Evolutionary conservation across 2,329 filamentous ascomycete species (phyloP), one percentile per base, ranked within the genome.

Genomic region (Chalaropsis ovoidea): DNA sequence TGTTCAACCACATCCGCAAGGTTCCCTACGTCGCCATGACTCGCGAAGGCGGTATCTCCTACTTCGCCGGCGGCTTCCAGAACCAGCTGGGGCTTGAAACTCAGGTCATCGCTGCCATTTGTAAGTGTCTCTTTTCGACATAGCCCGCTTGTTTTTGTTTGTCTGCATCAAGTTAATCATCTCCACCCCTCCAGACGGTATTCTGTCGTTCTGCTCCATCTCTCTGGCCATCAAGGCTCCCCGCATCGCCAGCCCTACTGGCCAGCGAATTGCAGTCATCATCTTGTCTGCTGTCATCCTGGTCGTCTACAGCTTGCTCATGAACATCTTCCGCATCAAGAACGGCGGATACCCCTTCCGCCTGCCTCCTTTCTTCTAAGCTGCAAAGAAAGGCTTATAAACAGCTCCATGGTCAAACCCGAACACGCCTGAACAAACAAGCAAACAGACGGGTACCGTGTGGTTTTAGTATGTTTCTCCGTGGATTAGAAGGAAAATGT

Each of bases 1-100:
- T 99, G 95, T 99, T 95, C 82, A 99, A 97, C 76, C 92, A 96
- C 73, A 99, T 99, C 73, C 85, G 95, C 71, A 93, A 94, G 75
- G 90, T 95, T 2, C 94, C 94, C 2, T 99, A 99, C 71, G 90
- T 97, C 41, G 81, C 86, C 52, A 89, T 88, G 52, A 86, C 97
- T 73, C 90, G 90, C 45, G 85, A 83, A 65, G 94, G 94, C 19
- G 91, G 91, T 4, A 84, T 99, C 68, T 89, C 78, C 73, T 97
- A 97, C 75, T 94, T 99, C 75, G 90, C 93, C 3, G 82, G 82
- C 47, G 93, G 94, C 0, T 99, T 99, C 77, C 90, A 93, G 75
- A 96, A 86, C 74, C 94, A 99, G 74, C 91, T 87, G 72, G 94
- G 94, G 15, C 79, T 99, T 71, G 94, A 99, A 78, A 96, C 93